phyloP scores from a whole-genome alignment of 1,139 yeast species.

The Blastobotrys proliferans region DNA sequence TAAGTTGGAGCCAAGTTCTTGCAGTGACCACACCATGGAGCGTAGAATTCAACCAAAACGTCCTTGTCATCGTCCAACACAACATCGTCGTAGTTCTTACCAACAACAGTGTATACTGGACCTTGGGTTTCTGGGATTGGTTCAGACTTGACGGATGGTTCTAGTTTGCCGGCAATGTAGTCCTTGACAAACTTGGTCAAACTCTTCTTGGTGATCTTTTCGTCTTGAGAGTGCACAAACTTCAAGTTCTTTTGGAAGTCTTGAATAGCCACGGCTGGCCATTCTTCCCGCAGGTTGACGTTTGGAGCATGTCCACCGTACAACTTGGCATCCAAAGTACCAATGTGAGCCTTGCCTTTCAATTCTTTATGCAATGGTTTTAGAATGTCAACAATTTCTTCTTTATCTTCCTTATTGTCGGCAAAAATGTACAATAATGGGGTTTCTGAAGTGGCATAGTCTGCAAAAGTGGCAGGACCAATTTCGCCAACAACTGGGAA shows the following conservation, averaged over 20 bases:
- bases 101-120: conserved; percentile 77
- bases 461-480: conserved; percentile 72
- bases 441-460: conserved; percentile 64
- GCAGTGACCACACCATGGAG: conserved; percentile 99
- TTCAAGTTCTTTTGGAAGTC: conserved; percentile 64
- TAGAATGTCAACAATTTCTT: conserved; percentile 49
- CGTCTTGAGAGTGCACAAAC: conserved; percentile 53
- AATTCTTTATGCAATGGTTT: conserved; percentile 62
- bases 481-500: conserved; percentile 91
- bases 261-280: conserved; percentile 91
- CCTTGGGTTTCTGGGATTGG: conserved; percentile 77
- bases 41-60: conserved; percentile 88
- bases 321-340: conserved; percentile 74
- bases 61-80: conserved; percentile 71
- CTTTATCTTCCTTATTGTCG: conserved; percentile 63
- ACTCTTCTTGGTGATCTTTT: conserved; percentile 41
- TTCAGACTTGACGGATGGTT: conserved; percentile 80
- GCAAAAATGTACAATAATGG: conserved; percentile 91
- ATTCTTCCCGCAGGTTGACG: conserved; percentile 77
- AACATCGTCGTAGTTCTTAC: conserved; percentile 71
- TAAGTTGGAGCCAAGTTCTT: conserved; percentile 89
- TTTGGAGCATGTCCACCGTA: conserved; percentile 89
- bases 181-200: conserved; percentile 61
- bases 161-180: conserved; percentile 59
- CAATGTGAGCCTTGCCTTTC: conserved; percentile 83